Evolutionary conservation across 2,329 filamentous ascomycete genomes (phyloP), one percentile per base, ranked within the genome.

Genomic region (Colletotrichum orbiculare): DNA sequence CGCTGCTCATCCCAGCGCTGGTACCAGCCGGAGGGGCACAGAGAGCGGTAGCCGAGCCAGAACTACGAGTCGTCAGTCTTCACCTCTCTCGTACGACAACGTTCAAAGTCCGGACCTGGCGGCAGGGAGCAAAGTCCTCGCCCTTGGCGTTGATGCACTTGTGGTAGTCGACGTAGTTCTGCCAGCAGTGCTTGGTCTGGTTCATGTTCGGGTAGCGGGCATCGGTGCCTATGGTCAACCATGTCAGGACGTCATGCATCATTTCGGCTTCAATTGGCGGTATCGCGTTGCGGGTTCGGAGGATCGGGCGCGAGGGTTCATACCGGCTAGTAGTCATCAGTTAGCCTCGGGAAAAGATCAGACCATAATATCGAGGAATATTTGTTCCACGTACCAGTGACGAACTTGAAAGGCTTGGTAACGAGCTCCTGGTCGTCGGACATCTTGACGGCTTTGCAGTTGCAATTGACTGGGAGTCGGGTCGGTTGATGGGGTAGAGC

Each of bases 91-190:
- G 46, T 15, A 49, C 49, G 49, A n/a, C 9, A 45, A 39, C 54
- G 49, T 48, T 11, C 13, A 13, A 45, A 17, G 34, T 55, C 41
- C 79, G 71, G 90, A 97, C 94, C 91, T 97, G 94, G 77, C 90
- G 91, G 91, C 95, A 98, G 71, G 95, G 95, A 74, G 92, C 91
- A 82, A 98, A 98, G 79, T 97, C 94, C 87, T 98, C 95, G 82
- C 95, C 95, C 89, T 98, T 98, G 83, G 94, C 95, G 79, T 91
- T 86, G 82, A 97, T 94, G 87, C 96, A 99, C 89, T 99, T 99
- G 90, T 99, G 93, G 88, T 99, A 98, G 83, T 99, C 96, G 85
- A 99, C 96, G 85, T 99, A 99, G 89, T 99, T 99, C 83, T 99
- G 96, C 96, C 96, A 99, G 93, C 96, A 99, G 89, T 99, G 94